Conservation (phyloP, 2,329 filamentous ascomycete species). For the Pseudogymnoascus sp. region DNA sequence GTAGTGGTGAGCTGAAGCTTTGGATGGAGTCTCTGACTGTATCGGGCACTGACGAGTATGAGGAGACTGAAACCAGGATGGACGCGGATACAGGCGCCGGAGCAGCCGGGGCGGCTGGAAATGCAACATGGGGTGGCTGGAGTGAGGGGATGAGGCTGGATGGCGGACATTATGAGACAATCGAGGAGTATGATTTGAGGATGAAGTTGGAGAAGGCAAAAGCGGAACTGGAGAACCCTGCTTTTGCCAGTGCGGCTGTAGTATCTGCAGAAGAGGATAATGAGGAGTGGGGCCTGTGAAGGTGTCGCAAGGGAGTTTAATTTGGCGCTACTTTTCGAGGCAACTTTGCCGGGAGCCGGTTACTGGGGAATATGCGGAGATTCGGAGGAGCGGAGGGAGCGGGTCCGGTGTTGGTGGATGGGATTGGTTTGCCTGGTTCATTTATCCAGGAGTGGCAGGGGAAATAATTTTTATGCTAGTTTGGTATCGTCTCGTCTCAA, state of each 20-base stretch:
- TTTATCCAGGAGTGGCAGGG: not conserved
- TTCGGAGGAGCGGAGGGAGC: not conserved
- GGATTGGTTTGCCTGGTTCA: not conserved
- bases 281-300: not conserved
- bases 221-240: not conserved
- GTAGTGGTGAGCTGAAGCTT: constrained; percentile 15
- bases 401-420: not conserved
- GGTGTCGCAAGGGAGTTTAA: not conserved
- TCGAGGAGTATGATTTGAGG: not conserved
- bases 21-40: constrained; percentile 6
- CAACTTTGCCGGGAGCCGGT: too few relatives aligned
- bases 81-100: not conserved
- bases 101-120: too few relatives aligned
- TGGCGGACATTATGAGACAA: not conserved
- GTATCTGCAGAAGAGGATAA: not conserved
- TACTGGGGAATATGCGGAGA: too few relatives aligned
- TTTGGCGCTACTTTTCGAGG: not conserved
- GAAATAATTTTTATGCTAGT: not conserved
- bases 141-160: not conserved
- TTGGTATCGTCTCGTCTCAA: not conserved
- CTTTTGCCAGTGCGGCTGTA: not conserved
- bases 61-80: not conserved
- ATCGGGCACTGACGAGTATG: not conserved
- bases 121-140: not conserved
- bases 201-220: not conserved